Evolutionary conservation across 2,329 filamentous ascomycete genomes (phyloP).

Genomic region (Aspergillus sp.): DNA sequence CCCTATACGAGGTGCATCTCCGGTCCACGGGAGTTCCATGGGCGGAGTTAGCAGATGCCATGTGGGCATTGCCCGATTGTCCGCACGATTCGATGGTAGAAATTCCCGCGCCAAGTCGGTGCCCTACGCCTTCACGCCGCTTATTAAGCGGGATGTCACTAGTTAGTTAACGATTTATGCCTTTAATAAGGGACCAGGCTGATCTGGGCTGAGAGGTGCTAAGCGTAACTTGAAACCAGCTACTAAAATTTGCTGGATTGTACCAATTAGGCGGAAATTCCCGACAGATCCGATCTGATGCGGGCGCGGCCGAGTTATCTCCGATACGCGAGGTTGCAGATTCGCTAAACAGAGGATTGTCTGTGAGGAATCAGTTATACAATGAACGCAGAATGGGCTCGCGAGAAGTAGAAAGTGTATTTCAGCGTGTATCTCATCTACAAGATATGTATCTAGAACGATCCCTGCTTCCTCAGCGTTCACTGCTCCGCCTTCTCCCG

Average conservation of each 20-base stretch:
- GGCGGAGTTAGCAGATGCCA: neutral
- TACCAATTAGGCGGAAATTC: neutral
- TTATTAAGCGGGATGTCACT: no score
- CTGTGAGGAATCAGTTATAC: neutral
- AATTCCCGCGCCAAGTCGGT: neutral
- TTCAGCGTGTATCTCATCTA: neutral
- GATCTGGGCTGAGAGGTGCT: no score
- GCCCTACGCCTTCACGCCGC: no score
- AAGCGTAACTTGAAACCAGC: no score
- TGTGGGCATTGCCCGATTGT: neutral
- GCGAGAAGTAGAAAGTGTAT: no score
- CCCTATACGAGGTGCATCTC: neutral
- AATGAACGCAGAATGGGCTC: neutral
- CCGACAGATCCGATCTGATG: neutral
- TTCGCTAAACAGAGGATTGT: no score
- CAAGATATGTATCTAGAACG: neutral
- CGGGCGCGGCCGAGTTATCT: neutral
- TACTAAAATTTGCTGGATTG: no score
- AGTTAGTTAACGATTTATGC: no score
- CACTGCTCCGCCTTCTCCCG: slow-evolving; percentile 28
- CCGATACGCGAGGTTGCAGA: no score
- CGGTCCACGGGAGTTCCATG: neutral
- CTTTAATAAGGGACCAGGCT: no score
- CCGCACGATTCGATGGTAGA: no score
- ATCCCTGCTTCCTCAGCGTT: neutral